These are phyloP conservation scores for Leishmania turanica DNA, from an alignment of 208 protist species.

Conservation along the genomic window DNA sequence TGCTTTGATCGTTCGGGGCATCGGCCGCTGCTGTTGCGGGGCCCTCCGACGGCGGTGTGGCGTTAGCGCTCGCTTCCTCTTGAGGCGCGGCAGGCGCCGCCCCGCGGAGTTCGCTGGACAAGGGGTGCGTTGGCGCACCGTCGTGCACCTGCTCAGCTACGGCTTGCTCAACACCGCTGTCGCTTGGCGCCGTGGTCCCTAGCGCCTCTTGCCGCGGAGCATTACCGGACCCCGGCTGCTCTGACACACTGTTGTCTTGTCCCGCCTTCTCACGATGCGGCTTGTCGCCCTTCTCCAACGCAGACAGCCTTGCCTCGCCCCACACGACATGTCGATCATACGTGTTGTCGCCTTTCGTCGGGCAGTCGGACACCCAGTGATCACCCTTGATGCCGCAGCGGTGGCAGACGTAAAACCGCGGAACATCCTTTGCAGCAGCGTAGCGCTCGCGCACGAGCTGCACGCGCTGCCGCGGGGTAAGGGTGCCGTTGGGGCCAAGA, in stretches of 20 bases:
- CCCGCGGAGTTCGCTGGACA: neutral
- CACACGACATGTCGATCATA: conserved; percentile 74
- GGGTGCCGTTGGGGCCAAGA: conserved; percentile 65
- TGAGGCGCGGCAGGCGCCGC: neutral
- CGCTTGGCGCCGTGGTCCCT: neutral
- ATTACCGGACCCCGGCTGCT: neutral
- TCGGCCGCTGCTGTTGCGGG: neutral
- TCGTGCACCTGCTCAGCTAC: neutral
- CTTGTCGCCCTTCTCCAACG: conserved; percentile 7
- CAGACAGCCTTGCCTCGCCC: conserved; percentile 62
- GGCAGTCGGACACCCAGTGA: conserved; percentile 81
- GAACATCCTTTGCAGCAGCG: conserved; percentile 56
- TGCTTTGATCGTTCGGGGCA: conserved; percentile 8
- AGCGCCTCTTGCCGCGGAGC: neutral
- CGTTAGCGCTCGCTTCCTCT: neutral
- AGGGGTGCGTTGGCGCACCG: neutral
- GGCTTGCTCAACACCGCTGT: neutral
- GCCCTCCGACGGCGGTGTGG: neutral
- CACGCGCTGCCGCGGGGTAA: conserved; percentile 64
- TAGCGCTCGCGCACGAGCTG: conserved; percentile 76
- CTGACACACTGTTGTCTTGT: neutral
- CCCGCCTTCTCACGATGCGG: neutral
- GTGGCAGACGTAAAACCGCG: conserved; percentile 83
- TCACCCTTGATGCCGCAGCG: conserved; percentile 77
- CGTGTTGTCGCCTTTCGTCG: conserved; percentile 54